These are phyloP conservation scores for Mycena kentingensis DNA, from an alignment of 768 basidiomycete species.

Conservation along the genomic window DNA sequence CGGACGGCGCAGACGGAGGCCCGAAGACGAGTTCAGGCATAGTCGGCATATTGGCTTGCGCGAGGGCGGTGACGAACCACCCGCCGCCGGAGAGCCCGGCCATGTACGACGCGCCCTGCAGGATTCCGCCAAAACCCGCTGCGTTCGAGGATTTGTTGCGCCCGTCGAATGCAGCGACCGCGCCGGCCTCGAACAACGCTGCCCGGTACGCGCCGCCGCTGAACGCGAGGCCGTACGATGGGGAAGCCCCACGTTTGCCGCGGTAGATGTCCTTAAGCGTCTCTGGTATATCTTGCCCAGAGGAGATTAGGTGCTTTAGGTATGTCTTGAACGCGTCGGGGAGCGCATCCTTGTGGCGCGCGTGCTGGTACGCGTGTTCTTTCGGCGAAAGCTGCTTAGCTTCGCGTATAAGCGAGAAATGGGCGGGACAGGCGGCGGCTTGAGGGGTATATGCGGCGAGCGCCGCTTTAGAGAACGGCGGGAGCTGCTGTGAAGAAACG, in stretches of 20 bases:
- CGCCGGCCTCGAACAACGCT: constrained; percentile 52
- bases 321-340: constrained; percentile 42
- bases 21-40: constrained; percentile 41
- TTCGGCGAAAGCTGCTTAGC: constrained; percentile 27
- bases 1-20: constrained; percentile 1
- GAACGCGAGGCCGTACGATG: constrained; percentile 48
- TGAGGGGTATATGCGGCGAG: background rate
- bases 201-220: constrained; percentile 62
- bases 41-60: constrained; percentile 42
- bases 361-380: constrained; percentile 40
- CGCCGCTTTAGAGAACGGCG: background rate
- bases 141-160: constrained; percentile 43
- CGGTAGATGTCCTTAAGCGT: constrained; percentile 37
- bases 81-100: constrained; percentile 50
- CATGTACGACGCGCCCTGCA: constrained; percentile 54
- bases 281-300: constrained; percentile 30
- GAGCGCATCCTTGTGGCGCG: constrained; percentile 35
- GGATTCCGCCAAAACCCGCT: constrained; percentile 48
- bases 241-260: constrained; percentile 25
- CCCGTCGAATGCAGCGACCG: constrained; percentile 47
- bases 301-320: constrained; percentile 37
- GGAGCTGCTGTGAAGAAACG: no score
- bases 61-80: constrained; percentile 42
- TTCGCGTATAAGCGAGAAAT: background rate
- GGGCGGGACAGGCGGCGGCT: background rate